Percentiles rank a stretch among this genome's conserved stretches.
Evolutionary conservation across 768 basidiomycete species (phyloP).

Genomic region (Phanerochaete sordida): DNA sequence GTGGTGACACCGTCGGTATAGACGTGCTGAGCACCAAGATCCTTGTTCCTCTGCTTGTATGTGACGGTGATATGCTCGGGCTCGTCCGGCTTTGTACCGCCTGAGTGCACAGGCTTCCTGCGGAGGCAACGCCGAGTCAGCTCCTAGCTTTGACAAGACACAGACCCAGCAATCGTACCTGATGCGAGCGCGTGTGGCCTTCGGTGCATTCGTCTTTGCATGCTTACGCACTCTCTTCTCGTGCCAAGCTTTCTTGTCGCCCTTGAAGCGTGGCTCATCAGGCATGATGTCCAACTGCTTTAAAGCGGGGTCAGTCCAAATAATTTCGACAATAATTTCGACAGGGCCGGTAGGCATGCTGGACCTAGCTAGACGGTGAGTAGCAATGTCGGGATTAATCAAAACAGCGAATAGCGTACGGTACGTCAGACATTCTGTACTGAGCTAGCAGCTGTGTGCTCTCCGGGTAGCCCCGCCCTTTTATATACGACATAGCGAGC

Average conservation of each 20-base stretch:
- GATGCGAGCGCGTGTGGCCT: background rate
- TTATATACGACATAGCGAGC: no score
- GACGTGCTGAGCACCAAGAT: background rate
- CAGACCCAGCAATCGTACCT: background rate
- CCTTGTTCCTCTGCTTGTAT: background rate
- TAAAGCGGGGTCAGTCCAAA: background rate
- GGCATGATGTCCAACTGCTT: background rate
- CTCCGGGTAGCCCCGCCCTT: no score
- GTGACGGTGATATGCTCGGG: constrained; percentile 1
- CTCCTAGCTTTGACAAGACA: no score
- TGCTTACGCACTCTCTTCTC: background rate
- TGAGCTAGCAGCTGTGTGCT: no score
- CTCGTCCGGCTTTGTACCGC: background rate
- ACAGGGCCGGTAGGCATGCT: no score
- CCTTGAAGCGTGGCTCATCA: background rate
- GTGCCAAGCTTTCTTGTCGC: background rate
- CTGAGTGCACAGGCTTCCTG: background rate
- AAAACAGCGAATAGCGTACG: no score
- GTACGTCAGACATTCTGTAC: no score
- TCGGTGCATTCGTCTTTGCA: background rate
- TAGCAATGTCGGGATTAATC: no score
- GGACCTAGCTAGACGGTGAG: no score
- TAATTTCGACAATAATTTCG: no score
- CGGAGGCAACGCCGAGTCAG: no score
- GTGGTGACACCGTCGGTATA: background rate